Percentiles rank a stretch among this genome's conserved stretches.
Evolutionary conservation across 2,329 filamentous ascomycete genomes (phyloP).

Genomic region (Fusarium sp.): DNA sequence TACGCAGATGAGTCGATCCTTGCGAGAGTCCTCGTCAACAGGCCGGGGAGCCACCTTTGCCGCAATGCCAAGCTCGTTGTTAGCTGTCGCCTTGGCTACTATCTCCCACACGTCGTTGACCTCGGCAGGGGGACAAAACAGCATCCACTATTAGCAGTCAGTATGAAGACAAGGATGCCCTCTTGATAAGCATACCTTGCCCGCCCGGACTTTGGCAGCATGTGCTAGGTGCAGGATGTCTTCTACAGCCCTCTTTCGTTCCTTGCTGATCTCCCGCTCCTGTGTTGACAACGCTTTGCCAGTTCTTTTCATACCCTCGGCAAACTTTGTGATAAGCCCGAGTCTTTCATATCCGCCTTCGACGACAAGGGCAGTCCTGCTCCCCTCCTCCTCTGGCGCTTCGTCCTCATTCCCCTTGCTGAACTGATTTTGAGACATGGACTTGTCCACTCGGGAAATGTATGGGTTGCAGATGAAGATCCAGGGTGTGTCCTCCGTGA

Average conservation of each 20-base stretch:
- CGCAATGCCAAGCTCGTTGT: conserved; percentile 78
- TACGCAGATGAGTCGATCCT: conserved; percentile 77
- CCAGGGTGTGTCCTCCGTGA: conserved; percentile 69
- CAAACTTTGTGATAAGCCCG: conserved; percentile 62
- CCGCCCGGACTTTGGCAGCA: conserved; percentile 70
- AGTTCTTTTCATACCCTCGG: conserved; percentile 62
- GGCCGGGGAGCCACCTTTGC: conserved; percentile 79
- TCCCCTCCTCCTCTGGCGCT: conserved; percentile 62
- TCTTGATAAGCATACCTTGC: conserved; percentile 70
- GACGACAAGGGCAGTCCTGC: conserved; percentile 65
- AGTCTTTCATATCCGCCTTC: conserved; percentile 68
- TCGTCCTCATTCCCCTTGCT: conserved; percentile 66
- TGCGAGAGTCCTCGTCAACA: conserved; percentile 56
- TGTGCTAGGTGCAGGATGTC: conserved; percentile 75
- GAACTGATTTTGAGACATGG: conserved; percentile 53
- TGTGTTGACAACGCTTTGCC: conserved; percentile 55
- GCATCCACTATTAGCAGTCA: conserved; percentile 76
- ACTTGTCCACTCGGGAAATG: conserved; percentile 56
- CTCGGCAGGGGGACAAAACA: conserved; percentile 71
- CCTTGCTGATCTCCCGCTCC: conserved; percentile 64
- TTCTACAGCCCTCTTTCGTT: conserved; percentile 64
- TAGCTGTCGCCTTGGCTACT: conserved; percentile 77
- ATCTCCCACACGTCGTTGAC: conserved; percentile 77
- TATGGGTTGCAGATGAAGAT: conserved; percentile 82
- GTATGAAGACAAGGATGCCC: conserved; percentile 31